Percentiles rank a stretch among this genome's conserved stretches.
phyloP scores from a whole-genome alignment of 1,284 basidiomycete genomes.

The Peniophora sp. region DNA sequence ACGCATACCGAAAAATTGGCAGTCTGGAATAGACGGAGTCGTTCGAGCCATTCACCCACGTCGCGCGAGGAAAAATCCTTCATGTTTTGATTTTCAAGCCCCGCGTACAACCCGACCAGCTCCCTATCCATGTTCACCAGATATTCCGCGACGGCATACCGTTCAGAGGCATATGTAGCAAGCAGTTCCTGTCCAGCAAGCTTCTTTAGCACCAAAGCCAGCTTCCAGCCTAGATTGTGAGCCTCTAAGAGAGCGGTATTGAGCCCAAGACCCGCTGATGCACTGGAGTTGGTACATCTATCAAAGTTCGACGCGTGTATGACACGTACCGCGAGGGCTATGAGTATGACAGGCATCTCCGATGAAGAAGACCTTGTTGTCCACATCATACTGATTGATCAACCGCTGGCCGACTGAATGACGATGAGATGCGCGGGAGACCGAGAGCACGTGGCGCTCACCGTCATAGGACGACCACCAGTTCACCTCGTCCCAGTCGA shows the following conservation, averaged over 20 bases:
- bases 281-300: background rate
- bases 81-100: constrained; percentile 6
- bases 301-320: background rate
- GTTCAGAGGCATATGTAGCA: constrained; percentile 7
- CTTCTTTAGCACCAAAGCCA: constrained; percentile 6
- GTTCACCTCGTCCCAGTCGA: constrained; percentile 18
- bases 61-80: constrained; percentile 5
- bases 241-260: constrained; percentile 9
- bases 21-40: constrained; percentile 4
- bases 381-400: constrained; percentile 6
- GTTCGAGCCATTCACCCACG: constrained; percentile 4
- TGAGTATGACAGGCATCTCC: constrained; percentile 10
- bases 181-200: constrained; percentile 5
- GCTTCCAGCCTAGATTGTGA: constrained; percentile 10
- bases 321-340: constrained; percentile 6
- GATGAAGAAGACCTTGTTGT: constrained; percentile 7
- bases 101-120: constrained; percentile 7
- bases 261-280: constrained; percentile 5
- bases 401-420: constrained; percentile 4
- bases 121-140: constrained; percentile 7
- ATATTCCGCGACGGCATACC: constrained; percentile 5
- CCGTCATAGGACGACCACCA: constrained; percentile 13
- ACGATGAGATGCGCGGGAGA: background rate
- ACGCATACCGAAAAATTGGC: constrained; percentile 7
- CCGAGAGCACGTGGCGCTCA: background rate